These are phyloP conservation scores for Lentinula guzmanii DNA, from an alignment of 768 basidiomycete genomes.

Conservation along the genomic window DNA sequence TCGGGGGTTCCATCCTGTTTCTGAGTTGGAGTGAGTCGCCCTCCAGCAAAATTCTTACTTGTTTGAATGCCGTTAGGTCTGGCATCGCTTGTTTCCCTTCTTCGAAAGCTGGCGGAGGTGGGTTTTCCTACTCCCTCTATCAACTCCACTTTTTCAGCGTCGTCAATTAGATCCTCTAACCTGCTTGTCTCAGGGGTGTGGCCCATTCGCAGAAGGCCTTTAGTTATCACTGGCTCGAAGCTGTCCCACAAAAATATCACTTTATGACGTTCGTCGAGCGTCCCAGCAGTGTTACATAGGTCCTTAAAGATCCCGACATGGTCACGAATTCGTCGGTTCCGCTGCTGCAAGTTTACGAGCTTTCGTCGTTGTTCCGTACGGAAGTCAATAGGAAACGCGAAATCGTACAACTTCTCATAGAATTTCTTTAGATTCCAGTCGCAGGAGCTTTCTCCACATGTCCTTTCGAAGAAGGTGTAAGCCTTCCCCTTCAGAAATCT, in stretches of 20 bases:
- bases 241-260: background rate
- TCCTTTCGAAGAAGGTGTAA: background rate
- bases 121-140: too few relatives aligned
- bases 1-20: too few relatives aligned
- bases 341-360: background rate
- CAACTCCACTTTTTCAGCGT: too few relatives aligned
- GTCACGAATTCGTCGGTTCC: background rate
- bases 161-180: too few relatives aligned
- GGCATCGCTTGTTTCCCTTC: too few relatives aligned
- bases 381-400: background rate
- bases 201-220: too few relatives aligned
- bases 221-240: background rate
- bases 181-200: too few relatives aligned
- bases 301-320: background rate
- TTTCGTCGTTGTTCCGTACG: background rate
- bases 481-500: background rate
- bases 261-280: background rate
- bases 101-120: too few relatives aligned
- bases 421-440: background rate
- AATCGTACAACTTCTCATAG: background rate
- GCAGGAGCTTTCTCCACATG: background rate
- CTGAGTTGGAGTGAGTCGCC: too few relatives aligned
- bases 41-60: too few relatives aligned
- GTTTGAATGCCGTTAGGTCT: too few relatives aligned
- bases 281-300: background rate